Evolutionary conservation across 2,329 filamentous ascomycete species (phyloP).

Genomic region (Didymellaceae sp.): DNA sequence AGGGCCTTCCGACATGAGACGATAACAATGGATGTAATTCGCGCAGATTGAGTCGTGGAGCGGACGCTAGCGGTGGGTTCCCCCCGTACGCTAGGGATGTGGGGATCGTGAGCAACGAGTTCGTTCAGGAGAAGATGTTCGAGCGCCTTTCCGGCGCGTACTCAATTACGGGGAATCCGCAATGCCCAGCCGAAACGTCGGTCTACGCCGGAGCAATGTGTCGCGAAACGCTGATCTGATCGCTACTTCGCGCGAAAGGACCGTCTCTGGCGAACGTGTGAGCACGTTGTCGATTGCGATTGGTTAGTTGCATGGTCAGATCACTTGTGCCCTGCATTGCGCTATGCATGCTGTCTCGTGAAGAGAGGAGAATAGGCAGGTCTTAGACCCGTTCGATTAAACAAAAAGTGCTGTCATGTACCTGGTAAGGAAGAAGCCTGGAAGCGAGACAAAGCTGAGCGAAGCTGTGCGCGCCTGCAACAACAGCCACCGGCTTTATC

Average conservation of each 20-base stretch:
- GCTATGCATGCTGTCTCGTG: neutral
- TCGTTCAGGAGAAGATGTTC: constrained; percentile 15
- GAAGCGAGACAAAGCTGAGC: constrained; percentile 5
- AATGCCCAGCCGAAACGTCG: constrained; percentile 32
- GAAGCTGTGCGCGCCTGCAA: constrained; percentile 22
- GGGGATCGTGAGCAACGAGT: constrained; percentile 12
- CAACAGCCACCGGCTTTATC: constrained; percentile 35
- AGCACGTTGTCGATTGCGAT: constrained; percentile 29
- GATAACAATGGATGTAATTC: constrained; percentile 27
- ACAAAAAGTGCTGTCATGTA: neutral
- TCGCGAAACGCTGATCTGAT: constrained; percentile 12
- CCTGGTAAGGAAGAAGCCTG: neutral
- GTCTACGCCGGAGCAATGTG: constrained; percentile 18
- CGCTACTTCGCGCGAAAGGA: neutral
- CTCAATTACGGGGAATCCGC: constrained; percentile 31
- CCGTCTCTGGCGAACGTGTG: constrained; percentile 4
- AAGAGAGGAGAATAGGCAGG: constrained; percentile 9
- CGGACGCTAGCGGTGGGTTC: constrained; percentile 33
- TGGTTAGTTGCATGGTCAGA: constrained; percentile 18
- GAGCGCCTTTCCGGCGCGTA: constrained; percentile 22
- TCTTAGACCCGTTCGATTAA: neutral
- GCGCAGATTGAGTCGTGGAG: constrained; percentile 20
- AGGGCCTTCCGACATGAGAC: constrained; percentile 16
- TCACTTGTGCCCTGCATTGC: constrained; percentile 17
- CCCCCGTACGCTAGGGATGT: constrained; percentile 41